phyloP scores from a whole-genome alignment of 108 stramenopile genomes.

The Cyclotella sp. region DNA sequence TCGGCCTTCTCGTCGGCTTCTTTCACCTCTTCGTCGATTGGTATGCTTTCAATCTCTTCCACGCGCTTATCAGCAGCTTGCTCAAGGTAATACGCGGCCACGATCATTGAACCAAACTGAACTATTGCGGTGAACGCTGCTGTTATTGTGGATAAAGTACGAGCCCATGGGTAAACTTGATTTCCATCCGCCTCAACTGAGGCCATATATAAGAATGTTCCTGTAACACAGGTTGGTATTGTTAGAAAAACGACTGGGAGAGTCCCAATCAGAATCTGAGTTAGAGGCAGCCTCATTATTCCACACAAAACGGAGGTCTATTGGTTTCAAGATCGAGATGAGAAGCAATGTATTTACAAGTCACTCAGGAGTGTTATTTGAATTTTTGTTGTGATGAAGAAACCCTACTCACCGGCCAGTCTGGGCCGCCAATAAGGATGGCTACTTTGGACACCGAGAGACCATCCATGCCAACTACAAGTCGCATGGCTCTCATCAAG shows the following conservation, averaged over 20 bases:
- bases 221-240: slow-evolving; percentile 63
- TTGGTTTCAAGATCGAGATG: slow-evolving; percentile 19
- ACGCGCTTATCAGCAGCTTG: slow-evolving; percentile 34
- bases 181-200: slow-evolving; percentile 42
- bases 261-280: slow-evolving; percentile 71
- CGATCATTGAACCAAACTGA: slow-evolving; percentile 63
- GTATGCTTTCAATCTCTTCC: slow-evolving; percentile 52
- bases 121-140: slow-evolving; percentile 56
- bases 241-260: slow-evolving; percentile 63
- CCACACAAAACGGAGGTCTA: slow-evolving; percentile 70
- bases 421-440: slow-evolving; percentile 69
- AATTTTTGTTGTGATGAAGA: neutral
- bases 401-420: slow-evolving; percentile 35
- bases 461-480: slow-evolving; percentile 52
- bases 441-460: slow-evolving; percentile 60
- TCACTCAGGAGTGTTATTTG: neutral
- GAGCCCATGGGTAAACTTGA: slow-evolving; percentile 55
- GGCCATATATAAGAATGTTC: slow-evolving; percentile 63
- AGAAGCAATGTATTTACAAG: neutral
- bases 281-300: slow-evolving; percentile 59
- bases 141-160: slow-evolving; percentile 53
- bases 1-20: slow-evolving; percentile 51
- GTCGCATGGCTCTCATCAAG: slow-evolving; percentile 55
- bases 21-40: slow-evolving; percentile 50
- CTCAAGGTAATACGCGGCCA: slow-evolving; percentile 66